phyloP scores from a whole-genome alignment of 176 grass and related monocot species.

The Miscanthus lutarioriparius region DNA sequence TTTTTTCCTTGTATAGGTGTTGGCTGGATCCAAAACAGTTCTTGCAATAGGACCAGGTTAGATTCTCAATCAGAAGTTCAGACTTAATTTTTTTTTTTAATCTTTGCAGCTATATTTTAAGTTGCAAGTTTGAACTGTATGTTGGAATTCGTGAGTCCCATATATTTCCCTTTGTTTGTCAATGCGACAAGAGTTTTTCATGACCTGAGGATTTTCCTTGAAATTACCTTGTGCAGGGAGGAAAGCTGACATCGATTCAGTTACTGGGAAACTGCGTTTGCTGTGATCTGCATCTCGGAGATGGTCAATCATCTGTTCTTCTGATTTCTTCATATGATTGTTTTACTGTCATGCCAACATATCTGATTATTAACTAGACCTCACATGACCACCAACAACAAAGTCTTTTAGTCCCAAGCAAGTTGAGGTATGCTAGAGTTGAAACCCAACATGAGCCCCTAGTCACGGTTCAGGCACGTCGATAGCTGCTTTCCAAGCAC shows the following conservation, averaged over 20 bases:
- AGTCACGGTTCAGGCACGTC: no score
- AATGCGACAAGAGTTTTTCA: background rate
- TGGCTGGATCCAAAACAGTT: slow-evolving; percentile 89
- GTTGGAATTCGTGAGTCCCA: background rate
- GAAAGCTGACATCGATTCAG: slow-evolving; percentile 77
- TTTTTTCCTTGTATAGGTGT: slow-evolving; percentile 53
- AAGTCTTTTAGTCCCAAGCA: no score
- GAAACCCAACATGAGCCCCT: no score
- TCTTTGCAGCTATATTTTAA: background rate
- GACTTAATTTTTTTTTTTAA: background rate
- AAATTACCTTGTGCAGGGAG: slow-evolving; percentile 42
- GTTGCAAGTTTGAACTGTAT: background rate
- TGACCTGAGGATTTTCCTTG: background rate
- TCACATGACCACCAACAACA: background rate
- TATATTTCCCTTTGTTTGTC: slow-evolving; percentile 8
- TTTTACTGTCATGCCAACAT: background rate
- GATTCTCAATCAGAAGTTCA: slow-evolving; percentile 13
- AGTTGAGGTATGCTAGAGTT: no score
- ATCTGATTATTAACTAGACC: background rate
- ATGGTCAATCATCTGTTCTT: slow-evolving; percentile 23
- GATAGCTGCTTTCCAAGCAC: no score
- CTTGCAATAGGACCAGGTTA: slow-evolving; percentile 95
- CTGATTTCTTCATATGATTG: background rate
- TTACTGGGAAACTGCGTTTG: slow-evolving; percentile 68
- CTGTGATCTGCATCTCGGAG: slow-evolving; percentile 33